These are phyloP conservation scores for Penicillium palitans DNA, from an alignment of 2,329 filamentous ascomycete genomes.

Conservation along the genomic window DNA sequence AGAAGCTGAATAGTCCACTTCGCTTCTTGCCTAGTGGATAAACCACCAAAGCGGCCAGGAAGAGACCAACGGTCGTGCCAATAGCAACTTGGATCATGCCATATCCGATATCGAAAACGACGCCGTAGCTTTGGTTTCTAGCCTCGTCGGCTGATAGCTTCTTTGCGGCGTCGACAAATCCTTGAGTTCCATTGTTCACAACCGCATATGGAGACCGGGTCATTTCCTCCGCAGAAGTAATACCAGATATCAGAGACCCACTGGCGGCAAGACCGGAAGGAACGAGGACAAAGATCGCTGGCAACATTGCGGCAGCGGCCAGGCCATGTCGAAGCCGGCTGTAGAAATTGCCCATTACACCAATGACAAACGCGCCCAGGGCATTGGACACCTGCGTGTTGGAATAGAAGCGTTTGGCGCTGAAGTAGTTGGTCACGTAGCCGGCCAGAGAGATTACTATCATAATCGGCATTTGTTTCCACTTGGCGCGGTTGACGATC, in stretches of 20 bases:
- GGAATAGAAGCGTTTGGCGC: constrained; percentile 62
- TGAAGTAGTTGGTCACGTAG: constrained; percentile 75
- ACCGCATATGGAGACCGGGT: constrained; percentile 28
- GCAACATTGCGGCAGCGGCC: constrained; percentile 80
- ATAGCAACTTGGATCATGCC: constrained; percentile 52
- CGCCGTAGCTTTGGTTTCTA: constrained; percentile 43
- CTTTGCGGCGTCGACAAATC: constrained; percentile 37
- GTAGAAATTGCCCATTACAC: constrained; percentile 76
- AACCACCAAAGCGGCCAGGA: constrained; percentile 48
- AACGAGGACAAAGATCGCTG: constrained; percentile 75
- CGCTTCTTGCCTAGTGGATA: constrained; percentile 50
- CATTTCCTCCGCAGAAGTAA: constrained; percentile 59
- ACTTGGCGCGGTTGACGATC: constrained; percentile 79
- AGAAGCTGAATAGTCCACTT: constrained; percentile 50
- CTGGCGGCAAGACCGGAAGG: constrained; percentile 60
- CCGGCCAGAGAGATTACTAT: constrained; percentile 70
- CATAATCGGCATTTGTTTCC: constrained; percentile 76
- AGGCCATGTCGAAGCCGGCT: constrained; percentile 71
- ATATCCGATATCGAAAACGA: constrained; percentile 47
- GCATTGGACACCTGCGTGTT: constrained; percentile 77
- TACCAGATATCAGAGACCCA: constrained; percentile 57
- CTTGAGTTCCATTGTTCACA: constrained; percentile 30
- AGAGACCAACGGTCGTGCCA: constrained; percentile 50
- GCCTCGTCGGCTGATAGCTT: constrained; percentile 22
- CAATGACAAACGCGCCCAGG: constrained; percentile 73